Evolutionary conservation across 1,139 yeast genomes (phyloP).

Genomic region (Geotrichum aggregatum): DNA sequence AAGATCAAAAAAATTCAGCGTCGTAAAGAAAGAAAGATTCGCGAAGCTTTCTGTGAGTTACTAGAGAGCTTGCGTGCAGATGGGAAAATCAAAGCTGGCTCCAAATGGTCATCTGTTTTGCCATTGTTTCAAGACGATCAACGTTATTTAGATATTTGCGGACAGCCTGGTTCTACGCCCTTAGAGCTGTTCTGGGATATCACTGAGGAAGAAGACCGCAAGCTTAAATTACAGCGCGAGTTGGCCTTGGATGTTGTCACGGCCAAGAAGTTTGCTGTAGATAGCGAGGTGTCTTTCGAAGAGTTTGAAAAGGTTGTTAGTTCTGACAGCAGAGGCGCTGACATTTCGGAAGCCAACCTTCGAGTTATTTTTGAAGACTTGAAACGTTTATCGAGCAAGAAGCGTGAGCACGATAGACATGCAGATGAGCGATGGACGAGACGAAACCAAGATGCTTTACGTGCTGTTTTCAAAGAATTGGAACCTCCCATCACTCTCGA

Average conservation of each 20-base stretch:
- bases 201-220: slow-evolving; percentile 58
- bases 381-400: slow-evolving; percentile 14
- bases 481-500: slow-evolving; percentile 35
- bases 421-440: slow-evolving; percentile 38
- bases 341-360: slow-evolving; percentile 23
- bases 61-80: slow-evolving; percentile 41
- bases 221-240: slow-evolving; percentile 57
- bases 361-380: slow-evolving; percentile 24
- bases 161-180: slow-evolving; percentile 77
- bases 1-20: slow-evolving; percentile 42
- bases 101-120: slow-evolving; percentile 58
- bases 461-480: slow-evolving; percentile 37
- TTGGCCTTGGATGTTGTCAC: slow-evolving; percentile 51
- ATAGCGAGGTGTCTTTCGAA: slow-evolving; percentile 27
- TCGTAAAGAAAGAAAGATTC: slow-evolving; percentile 58
- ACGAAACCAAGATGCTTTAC: slow-evolving; percentile 41
- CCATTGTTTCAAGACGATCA: slow-evolving; percentile 53
- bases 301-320: slow-evolving; percentile 30
- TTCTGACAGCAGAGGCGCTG: slow-evolving; percentile 24
- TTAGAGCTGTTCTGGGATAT: slow-evolving; percentile 74
- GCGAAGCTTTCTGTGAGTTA: slow-evolving; percentile 54
- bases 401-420: slow-evolving; percentile 36
- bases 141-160: slow-evolving; percentile 60
- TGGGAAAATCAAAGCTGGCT: slow-evolving; percentile 50
- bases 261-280: slow-evolving; percentile 33